Evolutionary conservation across 2,329 filamentous ascomycete species (phyloP), one percentile per base, ranked within the genome.

Genomic region (Beauveria brongniartii): DNA sequence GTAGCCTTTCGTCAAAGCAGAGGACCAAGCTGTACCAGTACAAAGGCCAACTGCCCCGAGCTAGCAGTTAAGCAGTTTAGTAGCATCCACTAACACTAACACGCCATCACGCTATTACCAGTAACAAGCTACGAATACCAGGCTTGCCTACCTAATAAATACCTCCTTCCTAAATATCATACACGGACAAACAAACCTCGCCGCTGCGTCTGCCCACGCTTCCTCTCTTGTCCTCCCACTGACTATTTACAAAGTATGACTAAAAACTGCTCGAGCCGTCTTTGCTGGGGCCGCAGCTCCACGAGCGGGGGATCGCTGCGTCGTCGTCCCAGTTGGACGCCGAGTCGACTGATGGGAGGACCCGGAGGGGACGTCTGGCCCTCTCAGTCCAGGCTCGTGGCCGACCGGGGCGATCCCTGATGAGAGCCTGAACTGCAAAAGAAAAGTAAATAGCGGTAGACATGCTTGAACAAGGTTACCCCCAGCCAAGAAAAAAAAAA

Each of bases 271-370:
- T 24, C 20, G 22, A 47, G 44, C 22, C 28, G n/a, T 28, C 47
- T 50, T 26, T 50, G 26, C 48, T 30, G 48, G 48, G 48, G n/a
- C 24, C 18, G 28, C 20, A 40, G 40, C 53, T 55, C 53, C 53
- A 55, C 53, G 53, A 3, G 53, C 55, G 43, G 44, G 55, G 55
- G 55, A 57, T 57, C 55, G 55, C 55, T 57, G 55, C 14, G 3
- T 24, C 44, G 44, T 57, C 55, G 55, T 57, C 44, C 55, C 44
- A 50, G 55, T 57, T 50, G 22, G 7, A 16, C 20, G 20, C 16
- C 30, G 34, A 50, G 55, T 57, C 55, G 55, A 57, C 55, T 50
- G 55, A 57, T 57, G 44, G 44, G 55, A 57, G 43, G 55, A 57
- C 44, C 55, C 55, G n/a, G 55, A 48, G 30, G 26, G 44, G 43